Conservation (phyloP, 176 grass and related monocot species). For the Oryza meyeriana region DNA sequence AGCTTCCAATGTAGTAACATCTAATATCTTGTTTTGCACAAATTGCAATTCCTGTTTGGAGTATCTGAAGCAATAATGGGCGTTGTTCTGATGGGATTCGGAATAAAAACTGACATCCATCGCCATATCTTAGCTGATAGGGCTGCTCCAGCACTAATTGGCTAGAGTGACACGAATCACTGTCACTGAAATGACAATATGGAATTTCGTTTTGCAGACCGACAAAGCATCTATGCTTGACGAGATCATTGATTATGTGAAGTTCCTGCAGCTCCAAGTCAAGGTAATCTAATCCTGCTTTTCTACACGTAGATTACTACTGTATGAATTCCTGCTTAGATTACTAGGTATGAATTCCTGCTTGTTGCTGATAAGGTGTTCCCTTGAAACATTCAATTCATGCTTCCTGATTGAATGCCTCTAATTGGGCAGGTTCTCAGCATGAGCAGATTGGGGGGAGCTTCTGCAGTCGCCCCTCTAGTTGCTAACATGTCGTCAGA, state of each 20-base stretch:
- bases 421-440: constrained; percentile 67
- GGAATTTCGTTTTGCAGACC: constrained; percentile 63
- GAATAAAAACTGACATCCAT: constrained; percentile 30
- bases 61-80: constrained; percentile 29
- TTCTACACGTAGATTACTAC: constrained; percentile 17
- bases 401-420: not conserved
- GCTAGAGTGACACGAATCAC: not conserved
- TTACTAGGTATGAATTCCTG: constrained; percentile 1
- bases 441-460: constrained; percentile 91
- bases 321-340: not conserved
- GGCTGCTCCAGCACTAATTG: constrained; percentile 8
- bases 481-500: constrained; percentile 68
- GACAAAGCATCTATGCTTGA: constrained; percentile 99
- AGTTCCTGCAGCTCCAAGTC: constrained; percentile 99
- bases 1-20: constrained; percentile 10
- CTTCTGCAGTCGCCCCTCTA: constrained; percentile 65
- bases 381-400: not conserved
- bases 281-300: constrained; percentile 55
- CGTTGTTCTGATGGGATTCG: not conserved
- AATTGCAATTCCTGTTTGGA: constrained; percentile 3
- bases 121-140: constrained; percentile 13
- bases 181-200: constrained; percentile 27
- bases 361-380: not conserved
- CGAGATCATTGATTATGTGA: constrained; percentile 99
- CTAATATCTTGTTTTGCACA: constrained; percentile 1